These are phyloP conservation scores for Cladorrhinum samala DNA, from an alignment of 495 filamentous ascomycete species.

Conservation along the genomic window DNA sequence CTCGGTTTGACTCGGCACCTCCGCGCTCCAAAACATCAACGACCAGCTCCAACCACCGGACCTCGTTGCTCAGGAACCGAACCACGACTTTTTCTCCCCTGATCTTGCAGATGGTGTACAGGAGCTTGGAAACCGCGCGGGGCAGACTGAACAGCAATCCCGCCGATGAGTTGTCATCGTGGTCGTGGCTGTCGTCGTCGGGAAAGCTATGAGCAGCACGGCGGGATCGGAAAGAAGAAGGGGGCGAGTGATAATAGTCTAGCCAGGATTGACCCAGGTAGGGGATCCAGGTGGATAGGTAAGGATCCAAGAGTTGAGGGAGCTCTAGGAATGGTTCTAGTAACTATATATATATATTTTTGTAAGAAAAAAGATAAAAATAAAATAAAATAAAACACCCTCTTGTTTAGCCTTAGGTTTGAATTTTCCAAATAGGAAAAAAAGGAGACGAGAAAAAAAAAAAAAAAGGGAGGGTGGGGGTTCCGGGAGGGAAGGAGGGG, in stretches of 20 bases:
- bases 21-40: constrained; percentile 54
- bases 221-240: neutral
- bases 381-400: neutral
- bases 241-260: constrained; percentile 36
- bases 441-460: too few relatives aligned
- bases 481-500: too few relatives aligned
- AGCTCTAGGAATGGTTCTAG: constrained; percentile 93
- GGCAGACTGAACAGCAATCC: constrained; percentile 54
- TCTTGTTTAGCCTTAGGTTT: too few relatives aligned
- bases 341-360: constrained; percentile 37
- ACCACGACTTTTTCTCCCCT: constrained; percentile 88
- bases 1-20: neutral
- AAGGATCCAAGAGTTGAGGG: constrained; percentile 89
- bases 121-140: constrained; percentile 64
- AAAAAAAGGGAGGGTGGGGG: neutral
- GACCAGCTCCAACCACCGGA: constrained; percentile 72
- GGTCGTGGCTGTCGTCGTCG: neutral
- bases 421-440: too few relatives aligned
- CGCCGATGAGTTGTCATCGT: neutral
- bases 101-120: constrained; percentile 93
- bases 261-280: constrained; percentile 68
- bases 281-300: constrained; percentile 68
- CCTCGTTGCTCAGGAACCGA: constrained; percentile 83
- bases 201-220: too few relatives aligned
- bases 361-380: neutral